Base-by-base conservation (phyloP, 2,329 filamentous ascomycete genomes). In the Remersonia thermophila region DNA sequence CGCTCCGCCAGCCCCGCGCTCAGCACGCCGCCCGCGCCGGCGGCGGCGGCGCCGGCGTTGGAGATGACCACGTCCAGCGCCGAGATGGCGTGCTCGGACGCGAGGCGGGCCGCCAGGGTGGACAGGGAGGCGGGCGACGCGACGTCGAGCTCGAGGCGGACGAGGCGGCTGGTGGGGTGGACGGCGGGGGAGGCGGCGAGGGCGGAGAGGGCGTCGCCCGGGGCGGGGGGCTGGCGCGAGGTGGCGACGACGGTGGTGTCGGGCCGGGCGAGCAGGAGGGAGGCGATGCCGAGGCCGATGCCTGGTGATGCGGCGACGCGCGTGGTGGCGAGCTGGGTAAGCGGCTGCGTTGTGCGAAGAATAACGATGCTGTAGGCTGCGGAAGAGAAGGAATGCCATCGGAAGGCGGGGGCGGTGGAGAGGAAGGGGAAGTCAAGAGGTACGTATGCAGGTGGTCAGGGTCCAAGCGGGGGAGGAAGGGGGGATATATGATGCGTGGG, bases 181-280 rank as follows among this genome's bases (percentile, higher is more conserved):
- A 35, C 53, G 58, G 89, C 82, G 15, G 84, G 93, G 10, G 39
- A 33, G 15, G 84, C 93, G 11, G 39, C 33, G 9, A 42, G 34
- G 12, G 39, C 29, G 23, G 44, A 30, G 23, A 44, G 12, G 3
- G 46, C n/a, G n/a, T n/a, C n/a, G n/a, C n/a, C n/a, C n/a, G n/a
- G n/a, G n/a, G n/a, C n/a, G n/a, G n/a, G n/a, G n/a, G n/a, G 44
- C 16, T 40, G 29, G 40, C 51, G 49, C 13, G 49, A 39, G n/a
- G 46, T 45, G 26, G 49, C 49, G 32, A 56, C 33, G 30, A 55
- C 48, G 35, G 43, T 50, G 11, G 45, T 49, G 35, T 43, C 12
- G 4, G 51, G 45, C 16, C 50, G 50, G 31, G 36, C 17, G 32
- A 49, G 41, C 41, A 52, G 47, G 27, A 36, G 30, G 18, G 36